Evolutionary conservation across 495 filamentous ascomycete genomes (phyloP).

Genomic region (Penicillium coffeae): DNA sequence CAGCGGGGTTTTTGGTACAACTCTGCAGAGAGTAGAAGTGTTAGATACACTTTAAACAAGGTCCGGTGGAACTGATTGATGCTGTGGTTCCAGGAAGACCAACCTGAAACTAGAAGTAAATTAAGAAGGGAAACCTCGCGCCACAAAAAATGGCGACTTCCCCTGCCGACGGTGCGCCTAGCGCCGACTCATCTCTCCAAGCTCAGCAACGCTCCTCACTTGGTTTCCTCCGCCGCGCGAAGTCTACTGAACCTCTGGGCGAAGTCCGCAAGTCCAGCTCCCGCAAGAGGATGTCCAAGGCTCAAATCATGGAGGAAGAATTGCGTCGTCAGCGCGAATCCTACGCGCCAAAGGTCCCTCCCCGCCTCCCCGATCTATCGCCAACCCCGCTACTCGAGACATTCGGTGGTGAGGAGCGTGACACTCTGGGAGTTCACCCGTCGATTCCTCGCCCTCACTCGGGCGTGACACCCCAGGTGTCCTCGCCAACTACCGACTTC

Average conservation of each 20-base stretch:
- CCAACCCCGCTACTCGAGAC: slow-evolving; percentile 61
- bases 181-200: slow-evolving; percentile 20
- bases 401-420: slow-evolving; percentile 67
- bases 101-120: neutral
- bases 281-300: slow-evolving; percentile 62
- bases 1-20: neutral
- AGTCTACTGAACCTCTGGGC: slow-evolving; percentile 61
- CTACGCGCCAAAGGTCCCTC: slow-evolving; percentile 65
- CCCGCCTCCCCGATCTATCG: slow-evolving; percentile 74
- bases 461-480: slow-evolving; percentile 10
- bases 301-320: slow-evolving; percentile 60
- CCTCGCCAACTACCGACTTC: slow-evolving; percentile 44
- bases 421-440: slow-evolving; percentile 15
- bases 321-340: slow-evolving; percentile 63
- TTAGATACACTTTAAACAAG: neutral
- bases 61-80: neutral
- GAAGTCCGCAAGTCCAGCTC: slow-evolving; percentile 45
- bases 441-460: slow-evolving; percentile 18
- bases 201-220: slow-evolving; percentile 41
- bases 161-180: slow-evolving; percentile 18
- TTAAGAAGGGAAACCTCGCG: neutral
- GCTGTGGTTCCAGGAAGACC: neutral
- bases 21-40: no score
- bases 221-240: slow-evolving; percentile 73
- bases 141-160: slow-evolving; percentile 18